A percentile compares a stretch with the other conserved stretches of the same genome.
These are phyloP conservation scores for Eimeria maxima DNA, from an alignment of 169 alveolate species.

Conservation along the genomic window DNA sequence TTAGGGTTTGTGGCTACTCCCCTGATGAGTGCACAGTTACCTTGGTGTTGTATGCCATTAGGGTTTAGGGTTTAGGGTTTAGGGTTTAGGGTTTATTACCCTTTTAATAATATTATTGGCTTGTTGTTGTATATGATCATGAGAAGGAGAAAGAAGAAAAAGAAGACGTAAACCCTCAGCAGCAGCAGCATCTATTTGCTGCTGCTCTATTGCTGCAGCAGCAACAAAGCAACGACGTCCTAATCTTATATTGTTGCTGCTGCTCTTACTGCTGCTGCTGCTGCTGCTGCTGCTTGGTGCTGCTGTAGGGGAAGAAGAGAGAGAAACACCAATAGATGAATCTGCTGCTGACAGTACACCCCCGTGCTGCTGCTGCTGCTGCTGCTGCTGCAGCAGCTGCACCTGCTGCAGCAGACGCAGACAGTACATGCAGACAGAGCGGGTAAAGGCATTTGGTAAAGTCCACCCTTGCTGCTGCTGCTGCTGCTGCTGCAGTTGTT, in stretches of 20 bases:
- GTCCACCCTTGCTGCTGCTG: slow-evolving; percentile 5
- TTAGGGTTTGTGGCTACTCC: too few relatives aligned
- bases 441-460: background rate
- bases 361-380: slow-evolving; percentile 19
- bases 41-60: too few relatives aligned
- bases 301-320: background rate
- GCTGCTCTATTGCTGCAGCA: slow-evolving; percentile 7
- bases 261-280: slow-evolving; percentile 6
- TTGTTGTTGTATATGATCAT: background rate
- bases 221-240: background rate
- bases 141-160: slow-evolving; percentile 12
- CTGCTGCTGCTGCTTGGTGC: slow-evolving; percentile 29
- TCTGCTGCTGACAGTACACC: background rate
- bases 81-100: background rate
- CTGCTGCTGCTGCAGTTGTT: slow-evolving; percentile 1
- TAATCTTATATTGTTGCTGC: background rate
- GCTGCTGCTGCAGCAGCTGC: slow-evolving; percentile 55
- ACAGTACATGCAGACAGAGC: background rate
- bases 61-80: background rate
- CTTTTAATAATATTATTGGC: too few relatives aligned
- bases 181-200: slow-evolving; percentile 24
- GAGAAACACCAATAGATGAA: background rate
- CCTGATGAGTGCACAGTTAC: too few relatives aligned
- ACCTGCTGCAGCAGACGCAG: slow-evolving; percentile 50
- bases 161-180: background rate